phyloP scores from a whole-genome alignment of 2,329 filamentous ascomycete genomes.

The Didymella segeticola region DNA sequence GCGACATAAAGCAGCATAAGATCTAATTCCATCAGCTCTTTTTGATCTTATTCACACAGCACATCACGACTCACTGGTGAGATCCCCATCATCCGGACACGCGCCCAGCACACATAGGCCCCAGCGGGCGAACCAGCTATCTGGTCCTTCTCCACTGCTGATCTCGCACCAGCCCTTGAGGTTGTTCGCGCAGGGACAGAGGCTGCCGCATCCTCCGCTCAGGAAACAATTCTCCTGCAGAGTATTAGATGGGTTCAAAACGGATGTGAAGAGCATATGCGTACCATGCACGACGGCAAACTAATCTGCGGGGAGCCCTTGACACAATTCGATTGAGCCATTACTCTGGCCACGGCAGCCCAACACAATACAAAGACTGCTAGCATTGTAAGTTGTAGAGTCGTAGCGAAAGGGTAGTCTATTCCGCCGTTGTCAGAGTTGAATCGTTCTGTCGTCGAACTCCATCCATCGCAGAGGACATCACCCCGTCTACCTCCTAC shows the following conservation, averaged over 20 bases:
- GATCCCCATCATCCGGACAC: slow-evolving; percentile 3
- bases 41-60: background rate
- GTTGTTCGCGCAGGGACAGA: background rate
- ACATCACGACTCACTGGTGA: background rate
- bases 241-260: background rate
- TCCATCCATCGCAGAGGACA: too few relatives aligned
- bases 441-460: too few relatives aligned
- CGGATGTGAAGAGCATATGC: background rate
- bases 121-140: background rate
- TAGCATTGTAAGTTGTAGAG: too few relatives aligned
- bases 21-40: background rate
- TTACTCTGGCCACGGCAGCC: background rate
- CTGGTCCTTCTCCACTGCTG: background rate
- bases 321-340: background rate
- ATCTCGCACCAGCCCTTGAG: slow-evolving; percentile 6
- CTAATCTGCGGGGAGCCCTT: background rate
- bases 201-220: background rate
- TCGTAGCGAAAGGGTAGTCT: too few relatives aligned
- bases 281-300: slow-evolving; percentile 6
- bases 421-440: too few relatives aligned
- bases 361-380: background rate
- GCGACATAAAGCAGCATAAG: background rate
- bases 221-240: background rate
- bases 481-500: too few relatives aligned
- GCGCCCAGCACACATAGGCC: background rate